Evolutionary conservation across 208 protist genomes (phyloP).

Genomic region (Phytomonas serpens): DNA sequence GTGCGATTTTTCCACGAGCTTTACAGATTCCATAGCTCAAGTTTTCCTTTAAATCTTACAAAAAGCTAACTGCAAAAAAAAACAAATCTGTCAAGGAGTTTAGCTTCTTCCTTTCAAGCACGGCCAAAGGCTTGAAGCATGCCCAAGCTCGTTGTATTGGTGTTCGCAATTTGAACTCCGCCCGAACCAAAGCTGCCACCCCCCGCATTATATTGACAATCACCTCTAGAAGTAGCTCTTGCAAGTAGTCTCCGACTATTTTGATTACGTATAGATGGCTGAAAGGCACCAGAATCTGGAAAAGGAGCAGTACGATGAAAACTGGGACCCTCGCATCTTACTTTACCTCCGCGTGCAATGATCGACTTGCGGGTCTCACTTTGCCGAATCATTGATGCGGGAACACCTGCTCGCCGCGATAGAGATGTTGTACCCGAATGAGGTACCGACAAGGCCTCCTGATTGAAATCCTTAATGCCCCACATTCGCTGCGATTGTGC

Average conservation of each 20-base stretch:
- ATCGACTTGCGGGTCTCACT: slow-evolving; percentile 36
- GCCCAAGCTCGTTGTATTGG: slow-evolving; percentile 79
- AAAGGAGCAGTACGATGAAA: not conserved
- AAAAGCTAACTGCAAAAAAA: slow-evolving; percentile 3
- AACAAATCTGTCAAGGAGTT: slow-evolving; percentile 1
- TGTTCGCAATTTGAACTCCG: slow-evolving; percentile 56
- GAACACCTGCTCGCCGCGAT: slow-evolving; percentile 21
- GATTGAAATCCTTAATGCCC: slow-evolving; percentile 12
- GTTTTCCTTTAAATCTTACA: not conserved
- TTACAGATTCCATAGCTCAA: not conserved
- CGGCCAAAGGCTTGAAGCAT: slow-evolving; percentile 80
- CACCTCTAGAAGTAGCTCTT: slow-evolving; percentile 11
- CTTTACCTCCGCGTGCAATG: slow-evolving; percentile 35
- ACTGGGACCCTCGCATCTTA: slow-evolving; percentile 12
- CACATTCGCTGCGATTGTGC: slow-evolving; percentile 39
- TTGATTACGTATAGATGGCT: not conserved
- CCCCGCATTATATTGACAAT: slow-evolving; percentile 18
- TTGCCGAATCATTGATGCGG: slow-evolving; percentile 53
- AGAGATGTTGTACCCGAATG: not conserved
- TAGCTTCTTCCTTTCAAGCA: slow-evolving; percentile 20
- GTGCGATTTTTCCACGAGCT: not conserved
- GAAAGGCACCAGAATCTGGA: not conserved
- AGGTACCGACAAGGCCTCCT: not conserved
- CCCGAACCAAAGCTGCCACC: slow-evolving; percentile 25
- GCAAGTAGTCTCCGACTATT: not conserved